A percentile compares a stretch with the other conserved stretches of the same genome.
These are phyloP conservation scores for Fusarium dlaminii DNA, from an alignment of 2,329 filamentous ascomycete species.

Conservation along the genomic window DNA sequence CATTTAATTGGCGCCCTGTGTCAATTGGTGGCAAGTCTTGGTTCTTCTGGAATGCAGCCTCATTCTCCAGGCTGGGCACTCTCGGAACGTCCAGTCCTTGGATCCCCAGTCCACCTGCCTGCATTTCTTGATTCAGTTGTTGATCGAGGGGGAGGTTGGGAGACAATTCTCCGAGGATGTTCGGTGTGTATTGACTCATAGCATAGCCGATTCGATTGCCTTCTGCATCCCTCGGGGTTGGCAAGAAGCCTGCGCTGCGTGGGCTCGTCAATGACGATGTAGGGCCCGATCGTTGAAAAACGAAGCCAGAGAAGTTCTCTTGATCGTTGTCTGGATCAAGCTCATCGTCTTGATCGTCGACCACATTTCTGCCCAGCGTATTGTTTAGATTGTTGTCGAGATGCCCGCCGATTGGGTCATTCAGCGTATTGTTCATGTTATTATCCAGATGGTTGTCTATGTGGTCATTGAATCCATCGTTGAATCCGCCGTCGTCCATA, in stretches of 20 bases:
- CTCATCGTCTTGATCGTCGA: constrained; percentile 40
- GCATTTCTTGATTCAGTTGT: constrained; percentile 19
- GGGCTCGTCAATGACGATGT: constrained; percentile 62
- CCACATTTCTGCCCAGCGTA: constrained; percentile 7
- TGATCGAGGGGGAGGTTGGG: constrained; percentile 21
- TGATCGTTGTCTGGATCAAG: constrained; percentile 50
- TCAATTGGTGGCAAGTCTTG: constrained; percentile 26
- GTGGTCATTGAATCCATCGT: constrained; percentile 33
- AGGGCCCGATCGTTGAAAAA: constrained; percentile 65
- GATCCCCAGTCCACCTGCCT: constrained; percentile 55
- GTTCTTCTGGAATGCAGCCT: constrained; percentile 36
- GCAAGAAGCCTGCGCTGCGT: constrained; percentile 54
- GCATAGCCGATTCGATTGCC: constrained; percentile 68
- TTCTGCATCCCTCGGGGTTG: constrained; percentile 64
- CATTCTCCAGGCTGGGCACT: constrained; percentile 27
- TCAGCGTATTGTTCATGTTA: constrained; percentile 33
- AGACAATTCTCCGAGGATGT: constrained; percentile 29
- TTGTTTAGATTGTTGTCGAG: constrained; percentile 38
- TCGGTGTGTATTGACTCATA: constrained; percentile 57
- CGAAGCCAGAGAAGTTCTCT: constrained; percentile 69
- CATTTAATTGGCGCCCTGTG: constrained; percentile 35
- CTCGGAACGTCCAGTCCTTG: constrained; percentile 46
- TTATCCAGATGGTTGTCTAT: not conserved
- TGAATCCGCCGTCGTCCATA: constrained; percentile 40
- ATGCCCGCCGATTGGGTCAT: not conserved